Evolutionary conservation across 768 basidiomycete genomes (phyloP).

Genomic region (Phaffia tasmanica): DNA sequence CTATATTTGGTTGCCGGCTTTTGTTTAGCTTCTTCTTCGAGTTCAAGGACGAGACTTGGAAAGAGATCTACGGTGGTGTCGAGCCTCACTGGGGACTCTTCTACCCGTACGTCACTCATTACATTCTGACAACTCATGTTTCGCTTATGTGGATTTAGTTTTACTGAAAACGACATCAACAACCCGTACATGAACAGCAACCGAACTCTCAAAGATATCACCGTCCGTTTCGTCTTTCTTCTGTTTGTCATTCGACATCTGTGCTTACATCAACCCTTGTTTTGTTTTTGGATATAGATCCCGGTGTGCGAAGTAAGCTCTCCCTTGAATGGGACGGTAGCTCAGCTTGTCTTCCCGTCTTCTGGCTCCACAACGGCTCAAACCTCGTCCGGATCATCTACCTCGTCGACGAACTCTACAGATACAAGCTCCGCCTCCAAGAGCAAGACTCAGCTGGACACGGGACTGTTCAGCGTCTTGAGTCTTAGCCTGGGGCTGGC

Average conservation of each 20-base stretch:
- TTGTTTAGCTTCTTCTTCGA: constrained; percentile 37
- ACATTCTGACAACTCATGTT: constrained; percentile 29
- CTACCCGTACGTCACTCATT: constrained; percentile 36
- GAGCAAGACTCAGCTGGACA: no score
- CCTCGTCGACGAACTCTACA: neutral
- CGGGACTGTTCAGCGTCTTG: no score
- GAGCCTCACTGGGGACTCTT: constrained; percentile 58
- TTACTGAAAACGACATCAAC: no score
- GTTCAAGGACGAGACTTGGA: constrained; percentile 73
- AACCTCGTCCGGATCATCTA: neutral
- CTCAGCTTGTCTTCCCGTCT: constrained; percentile 5
- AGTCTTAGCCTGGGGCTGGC: no score
- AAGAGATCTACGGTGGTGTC: constrained; percentile 59
- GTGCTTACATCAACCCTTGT: no score
- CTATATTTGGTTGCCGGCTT: neutral
- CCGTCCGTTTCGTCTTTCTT: neutral
- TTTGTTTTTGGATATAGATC: no score
- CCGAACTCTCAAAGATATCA: constrained; percentile 17
- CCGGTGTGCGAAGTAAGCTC: neutral
- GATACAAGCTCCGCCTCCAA: neutral
- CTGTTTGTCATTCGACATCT: neutral
- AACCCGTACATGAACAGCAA: neutral
- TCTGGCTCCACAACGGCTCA: neutral
- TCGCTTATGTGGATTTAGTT: no score
- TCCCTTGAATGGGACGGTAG: constrained; percentile 9